phyloP scores from a whole-genome alignment of 176 grass and related monocot species.

The Bothriochloa decipiens region DNA sequence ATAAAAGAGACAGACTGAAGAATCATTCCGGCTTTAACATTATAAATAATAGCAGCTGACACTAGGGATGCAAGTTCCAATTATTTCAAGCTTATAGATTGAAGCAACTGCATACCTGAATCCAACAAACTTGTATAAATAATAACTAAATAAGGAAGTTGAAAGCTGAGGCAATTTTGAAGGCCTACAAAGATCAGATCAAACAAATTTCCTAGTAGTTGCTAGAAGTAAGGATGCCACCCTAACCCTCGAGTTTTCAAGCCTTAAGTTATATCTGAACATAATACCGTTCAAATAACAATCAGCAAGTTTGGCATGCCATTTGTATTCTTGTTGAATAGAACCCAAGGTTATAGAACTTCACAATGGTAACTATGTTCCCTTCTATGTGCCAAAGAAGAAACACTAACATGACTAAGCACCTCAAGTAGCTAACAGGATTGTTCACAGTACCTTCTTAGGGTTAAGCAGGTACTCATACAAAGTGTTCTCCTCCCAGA shows the following conservation, averaged over 20 bases:
- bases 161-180: background rate
- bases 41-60: background rate
- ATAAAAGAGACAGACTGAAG: background rate
- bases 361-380: background rate
- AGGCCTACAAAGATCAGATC: background rate
- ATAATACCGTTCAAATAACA: background rate
- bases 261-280: background rate
- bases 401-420: background rate
- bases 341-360: background rate
- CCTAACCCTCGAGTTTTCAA: background rate
- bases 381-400: background rate
- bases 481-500: constrained; percentile 78
- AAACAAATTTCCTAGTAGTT: background rate
- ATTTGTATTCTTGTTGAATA: background rate
- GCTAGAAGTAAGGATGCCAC: background rate
- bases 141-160: background rate
- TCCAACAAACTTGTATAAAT: background rate
- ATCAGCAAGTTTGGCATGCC: background rate
- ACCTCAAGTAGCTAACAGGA: background rate
- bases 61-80: background rate
- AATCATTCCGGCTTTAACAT: background rate
- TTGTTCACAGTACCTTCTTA: constrained; percentile 66
- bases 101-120: background rate
- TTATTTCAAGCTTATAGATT: background rate
- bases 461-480: constrained; percentile 89